Evolutionary conservation across 192 early-diverging fungal species (phyloP), one percentile per base, ranked within the genome.

Genomic region (Coemansia sp.): DNA sequence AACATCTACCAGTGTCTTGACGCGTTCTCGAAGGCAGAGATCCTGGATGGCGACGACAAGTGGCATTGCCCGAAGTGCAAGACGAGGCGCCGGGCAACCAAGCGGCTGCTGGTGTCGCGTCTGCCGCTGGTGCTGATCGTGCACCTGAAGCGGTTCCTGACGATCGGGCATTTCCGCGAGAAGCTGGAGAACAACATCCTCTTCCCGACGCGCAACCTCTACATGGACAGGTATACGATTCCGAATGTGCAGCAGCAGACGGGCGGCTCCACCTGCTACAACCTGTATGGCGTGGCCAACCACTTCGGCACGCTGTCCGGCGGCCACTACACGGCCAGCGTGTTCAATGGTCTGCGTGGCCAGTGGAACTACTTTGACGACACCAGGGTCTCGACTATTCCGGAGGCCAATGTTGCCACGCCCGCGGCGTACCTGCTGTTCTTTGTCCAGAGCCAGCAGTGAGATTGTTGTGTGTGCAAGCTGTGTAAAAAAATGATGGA

Each of bases 131-230:
- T 99, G 39, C 77, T 99, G n/a, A 73, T 98, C 56, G 87, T 99
- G 57, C 95, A 98, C 64, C 65, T 99, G 68, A 99, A 98, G 75
- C 87, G 96, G 56, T 99, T 98, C 61, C 97, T 90, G 18, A 94
- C 85, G 40, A 82, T 93, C 60, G 96, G 96, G 0, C 95, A 94
- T 8, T 98, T 98, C 74, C 87, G 91, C 47, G 90, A 97, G 73
- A 98, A 98, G 69, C 72, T 99, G 37, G 94, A 95, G 54, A 92
- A 91, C 0, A 83, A 87, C 69, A 94, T 98, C 1, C 80, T 91
- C 56, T 95, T 95, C 63, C 95, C 96, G 4, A 80, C 94, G 36
- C 74, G 77, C 40, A 72, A 82, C 55, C 63, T 92, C 56, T 84
- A 88, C 68, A 73, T 94, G 77, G 76, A 84, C 4, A 55, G 58